These are phyloP conservation scores for Suhomyces canberraensis DNA, from an alignment of 805 yeast species.

Conservation along the genomic window DNA sequence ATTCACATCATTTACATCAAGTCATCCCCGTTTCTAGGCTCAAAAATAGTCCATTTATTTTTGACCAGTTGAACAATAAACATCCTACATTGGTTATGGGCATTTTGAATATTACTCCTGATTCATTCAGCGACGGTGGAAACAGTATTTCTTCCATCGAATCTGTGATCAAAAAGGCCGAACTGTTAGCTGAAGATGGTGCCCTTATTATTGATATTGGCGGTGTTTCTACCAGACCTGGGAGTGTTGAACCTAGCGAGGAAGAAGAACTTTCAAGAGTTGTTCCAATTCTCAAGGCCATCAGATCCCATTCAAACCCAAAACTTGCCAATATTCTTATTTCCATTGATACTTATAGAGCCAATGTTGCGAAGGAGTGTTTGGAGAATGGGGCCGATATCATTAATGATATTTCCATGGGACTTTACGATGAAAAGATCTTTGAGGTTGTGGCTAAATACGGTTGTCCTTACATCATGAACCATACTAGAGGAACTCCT, in stretches of 20 bases:
- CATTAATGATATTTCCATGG: conserved; percentile 87
- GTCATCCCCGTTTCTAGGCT: conserved; percentile 44
- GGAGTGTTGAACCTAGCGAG: conserved; percentile 56
- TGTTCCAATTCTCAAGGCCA: conserved; percentile 61
- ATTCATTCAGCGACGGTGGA: conserved; percentile 94
- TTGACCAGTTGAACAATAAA: conserved; percentile 44
- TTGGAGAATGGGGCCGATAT: conserved; percentile 82
- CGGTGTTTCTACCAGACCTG: conserved; percentile 92
- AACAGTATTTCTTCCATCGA: conserved; percentile 28
- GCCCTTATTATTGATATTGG: conserved; percentile 88
- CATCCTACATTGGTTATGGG: conserved; percentile 77
- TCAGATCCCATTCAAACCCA: conserved; percentile 44
- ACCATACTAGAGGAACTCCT: conserved; percentile 84
- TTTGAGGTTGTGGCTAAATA: conserved; percentile 64
- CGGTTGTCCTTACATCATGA: conserved; percentile 75
- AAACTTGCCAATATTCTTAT: conserved; percentile 46
- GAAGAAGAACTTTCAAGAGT: conserved; percentile 73
- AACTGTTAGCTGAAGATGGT: conserved; percentile 51
- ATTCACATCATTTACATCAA: conserved; percentile 47
- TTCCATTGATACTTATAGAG: conserved; percentile 86
- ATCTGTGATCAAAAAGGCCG: conserved; percentile 44
- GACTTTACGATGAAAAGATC: conserved; percentile 63
- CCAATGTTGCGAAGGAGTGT: conserved; percentile 67
- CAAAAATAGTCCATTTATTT: conserved; percentile 23
- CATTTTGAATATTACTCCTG: conserved; percentile 86